Base-by-base conservation (phyloP, 1,284 basidiomycete species). In the Clitocybe nebularis region DNA sequence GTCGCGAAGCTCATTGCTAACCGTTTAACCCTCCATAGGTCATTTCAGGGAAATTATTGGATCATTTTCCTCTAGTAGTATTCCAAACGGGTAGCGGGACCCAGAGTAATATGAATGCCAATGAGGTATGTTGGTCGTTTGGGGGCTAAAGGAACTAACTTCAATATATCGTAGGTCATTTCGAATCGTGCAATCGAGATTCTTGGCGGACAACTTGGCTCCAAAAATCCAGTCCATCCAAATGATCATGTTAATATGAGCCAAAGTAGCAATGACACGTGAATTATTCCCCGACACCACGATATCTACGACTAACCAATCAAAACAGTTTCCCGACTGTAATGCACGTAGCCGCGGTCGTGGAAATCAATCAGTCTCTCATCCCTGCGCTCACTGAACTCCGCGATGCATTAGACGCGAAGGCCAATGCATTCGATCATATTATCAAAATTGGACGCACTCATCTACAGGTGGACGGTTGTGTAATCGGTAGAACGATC, bases 161-260 rank as follows among this genome's bases (percentile, higher is more conserved):
- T n/a, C n/a, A n/a, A n/a, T n/a, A n/a, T n/a, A n/a, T n/a, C n/a
- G n/a, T 48, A 91, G 88, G 95, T 99, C 60, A 96, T 99, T 63
- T 94, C 92, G 21, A 99, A 99, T 68, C 86, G 95, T 49, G 96
- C 96, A 25, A 99, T 99, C 59, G 93, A 99, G 71, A 72, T 97
- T 52, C 83, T 99, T 49, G 96, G 96, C 16, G 96, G 96, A 20
- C 79, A 96, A 69, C 75, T 97, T 43, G 96, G 96, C 34, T 91
- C 87, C 48, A 99, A 99, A 77, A 93, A 80, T 61, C 96, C 96
- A 20, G 94, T 99, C 8, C 96, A 99, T 68, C 96, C 96, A 33
- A 99, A 99, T 66, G 96, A 99, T 65, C 96, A 99, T 71, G 95
- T 98, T 59, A 99, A 99, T 75, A 97, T 91, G 89, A 93, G 90